Evolutionary conservation across 768 basidiomycete genomes (phyloP).

Genomic region (Mrakia blollopis): DNA sequence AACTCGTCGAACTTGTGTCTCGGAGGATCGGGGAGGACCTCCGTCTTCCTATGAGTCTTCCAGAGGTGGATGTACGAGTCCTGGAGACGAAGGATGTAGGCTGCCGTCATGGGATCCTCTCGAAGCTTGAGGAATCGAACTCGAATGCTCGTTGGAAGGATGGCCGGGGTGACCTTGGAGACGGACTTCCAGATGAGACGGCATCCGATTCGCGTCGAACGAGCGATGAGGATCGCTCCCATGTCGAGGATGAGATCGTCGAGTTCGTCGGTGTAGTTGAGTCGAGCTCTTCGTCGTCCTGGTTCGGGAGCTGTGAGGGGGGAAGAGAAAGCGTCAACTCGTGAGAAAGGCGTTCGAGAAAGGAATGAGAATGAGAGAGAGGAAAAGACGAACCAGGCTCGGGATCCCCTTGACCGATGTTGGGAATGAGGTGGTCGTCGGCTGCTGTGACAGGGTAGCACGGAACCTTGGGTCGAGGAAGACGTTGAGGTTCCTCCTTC

Average conservation of each 20-base stretch:
- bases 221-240: slow-evolving; percentile 26
- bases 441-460: slow-evolving; percentile 6
- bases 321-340: background rate
- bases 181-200: slow-evolving; percentile 24
- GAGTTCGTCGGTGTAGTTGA: slow-evolving; percentile 29
- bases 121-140: slow-evolving; percentile 25
- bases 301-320: background rate
- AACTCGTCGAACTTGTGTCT: slow-evolving; percentile 12
- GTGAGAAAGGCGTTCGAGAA: too few relatives aligned
- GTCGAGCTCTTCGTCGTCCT: slow-evolving; percentile 18
- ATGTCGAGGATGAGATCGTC: slow-evolving; percentile 32
- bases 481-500: background rate
- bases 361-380: too few relatives aligned
- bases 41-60: slow-evolving; percentile 20
- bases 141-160: slow-evolving; percentile 15
- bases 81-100: slow-evolving; percentile 20
- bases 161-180: slow-evolving; percentile 5
- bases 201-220: slow-evolving; percentile 13
- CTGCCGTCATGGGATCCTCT: background rate
- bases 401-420: background rate
- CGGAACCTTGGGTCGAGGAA: background rate
- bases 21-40: slow-evolving; percentile 20
- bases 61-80: slow-evolving; percentile 27
- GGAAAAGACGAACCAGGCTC: background rate
- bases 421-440: slow-evolving; percentile 29